Conservation (phyloP, 1,139 yeast genomes). For the Saccharomycopsis phalli region DNA sequence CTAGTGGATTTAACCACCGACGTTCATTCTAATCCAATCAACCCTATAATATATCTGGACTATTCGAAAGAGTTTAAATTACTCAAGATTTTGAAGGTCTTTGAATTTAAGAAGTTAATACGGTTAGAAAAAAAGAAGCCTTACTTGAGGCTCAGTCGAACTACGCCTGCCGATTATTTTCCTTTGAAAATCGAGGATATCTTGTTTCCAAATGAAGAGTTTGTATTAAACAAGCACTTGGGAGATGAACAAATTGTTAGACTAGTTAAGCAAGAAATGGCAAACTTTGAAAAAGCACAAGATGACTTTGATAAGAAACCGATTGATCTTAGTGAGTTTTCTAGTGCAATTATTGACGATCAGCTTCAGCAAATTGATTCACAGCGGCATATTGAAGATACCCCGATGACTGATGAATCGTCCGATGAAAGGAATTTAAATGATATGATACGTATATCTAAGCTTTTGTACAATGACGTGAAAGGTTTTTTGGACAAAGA, state of each 20-base stretch:
- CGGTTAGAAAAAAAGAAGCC: slow-evolving; percentile 14
- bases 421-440: slow-evolving; percentile 5
- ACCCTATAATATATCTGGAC: slow-evolving; percentile 15
- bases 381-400: neutral
- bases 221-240: slow-evolving; percentile 25
- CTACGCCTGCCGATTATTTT: slow-evolving; percentile 8
- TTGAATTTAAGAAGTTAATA: slow-evolving; percentile 16
- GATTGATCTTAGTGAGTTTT: neutral
- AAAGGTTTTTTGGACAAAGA: slow-evolving; percentile 10
- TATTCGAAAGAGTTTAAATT: slow-evolving; percentile 17
- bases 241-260: slow-evolving; percentile 27
- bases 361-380: slow-evolving; percentile 1
- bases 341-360: neutral
- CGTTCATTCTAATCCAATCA: slow-evolving; percentile 2
- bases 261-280: slow-evolving; percentile 24
- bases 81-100: slow-evolving; percentile 19
- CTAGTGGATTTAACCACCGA: slow-evolving; percentile 1
- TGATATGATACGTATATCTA: slow-evolving; percentile 11
- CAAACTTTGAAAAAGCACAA: slow-evolving; percentile 4
- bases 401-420: neutral
- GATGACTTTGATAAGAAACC: slow-evolving; percentile 1
- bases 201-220: slow-evolving; percentile 29
- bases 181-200: slow-evolving; percentile 24
- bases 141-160: slow-evolving; percentile 6
- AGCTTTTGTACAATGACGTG: slow-evolving; percentile 9